Base-by-base conservation (phyloP, 2,329 filamentous ascomycete genomes). In the Paraphaeosphaeria sporulosa region DNA sequence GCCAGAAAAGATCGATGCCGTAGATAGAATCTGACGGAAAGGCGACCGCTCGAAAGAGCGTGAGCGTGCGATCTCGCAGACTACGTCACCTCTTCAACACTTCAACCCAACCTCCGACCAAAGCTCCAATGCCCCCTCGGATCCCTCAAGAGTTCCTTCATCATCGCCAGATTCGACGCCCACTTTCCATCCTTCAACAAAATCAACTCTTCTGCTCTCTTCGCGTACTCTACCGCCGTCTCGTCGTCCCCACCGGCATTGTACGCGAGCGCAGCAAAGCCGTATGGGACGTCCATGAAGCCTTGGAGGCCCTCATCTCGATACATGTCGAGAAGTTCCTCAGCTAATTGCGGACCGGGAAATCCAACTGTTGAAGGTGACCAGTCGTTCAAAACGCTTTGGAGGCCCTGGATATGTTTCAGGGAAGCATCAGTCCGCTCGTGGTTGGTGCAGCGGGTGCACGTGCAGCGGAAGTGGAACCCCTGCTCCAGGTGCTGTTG, bases 381-480 rank as follows among this genome's bases (percentile, higher is more conserved):
- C 73, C 74, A 77, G 49, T 75, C 73, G 50, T 76, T 76, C 9
- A 76, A 63, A 3, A 65, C 55, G 2, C 43, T 30, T 59, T 80
- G 77, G 2, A 80, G 59, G 27, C 50, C 44, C 8, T 67, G 58
- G 19, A 81, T 78, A 3, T 64, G 51, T 2, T 54, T 47, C 6
- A 82, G 65, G 0, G 65, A 69, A 3, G 58, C 43, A 56, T 81
- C 79, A 2, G 76, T 75, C 13, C 60, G 52, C 6, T 63, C 40
- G 1, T 68, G 61, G 4, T 65, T 42, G 2, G 62, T 65, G 59
- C 80, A 82, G 34, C 78, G 76, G 1, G 65, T 36, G 61, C 80
- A 82, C 1, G 66, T 64, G 60, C 80, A 82, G 1, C 66, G 74
- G 57, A 82, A 82, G n/a, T 78, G 75, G 59, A 80, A 79, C 7